Percentiles rank a stretch among this genome's conserved stretches.
Evolutionary conservation across 2,329 filamentous ascomycete species (phyloP).

Genomic region (Penicillium sp.): DNA sequence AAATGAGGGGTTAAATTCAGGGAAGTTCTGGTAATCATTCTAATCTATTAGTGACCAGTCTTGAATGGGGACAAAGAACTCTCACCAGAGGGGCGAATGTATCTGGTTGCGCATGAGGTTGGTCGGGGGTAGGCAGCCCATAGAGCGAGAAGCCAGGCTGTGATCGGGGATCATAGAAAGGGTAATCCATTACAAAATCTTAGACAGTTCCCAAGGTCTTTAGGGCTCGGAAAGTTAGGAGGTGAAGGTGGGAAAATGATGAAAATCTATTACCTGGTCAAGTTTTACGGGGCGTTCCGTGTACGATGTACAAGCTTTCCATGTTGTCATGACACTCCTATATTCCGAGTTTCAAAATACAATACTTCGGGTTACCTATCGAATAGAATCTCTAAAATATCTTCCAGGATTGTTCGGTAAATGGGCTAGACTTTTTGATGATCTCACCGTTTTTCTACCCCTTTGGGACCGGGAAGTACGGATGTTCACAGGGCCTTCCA

Average conservation of each 20-base stretch:
- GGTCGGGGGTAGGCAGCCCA: conserved; percentile 44
- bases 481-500: neutral
- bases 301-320: neutral
- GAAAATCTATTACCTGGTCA: neutral
- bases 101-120: conserved; percentile 41
- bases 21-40: conserved; percentile 38
- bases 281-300: neutral
- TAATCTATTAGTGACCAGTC: conserved; percentile 11
- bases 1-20: conserved; percentile 40
- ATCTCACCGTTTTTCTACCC: neutral
- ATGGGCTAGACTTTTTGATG: neutral
- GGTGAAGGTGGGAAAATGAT: neutral
- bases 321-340: neutral
- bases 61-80: neutral
- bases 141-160: conserved; percentile 50
- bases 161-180: conserved; percentile 48
- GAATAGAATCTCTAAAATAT: neutral
- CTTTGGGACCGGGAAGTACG: neutral
- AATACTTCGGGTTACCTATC: neutral
- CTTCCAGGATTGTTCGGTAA: neutral
- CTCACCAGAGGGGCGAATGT: conserved; percentile 24
- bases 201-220: neutral
- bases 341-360: neutral
- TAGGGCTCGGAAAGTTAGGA: neutral
- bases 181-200: conserved; percentile 53